These are phyloP conservation scores for Sphagnum tenellum DNA, from an alignment of 225 moss, liverwort and hornwort species.

Conservation along the genomic window DNA sequence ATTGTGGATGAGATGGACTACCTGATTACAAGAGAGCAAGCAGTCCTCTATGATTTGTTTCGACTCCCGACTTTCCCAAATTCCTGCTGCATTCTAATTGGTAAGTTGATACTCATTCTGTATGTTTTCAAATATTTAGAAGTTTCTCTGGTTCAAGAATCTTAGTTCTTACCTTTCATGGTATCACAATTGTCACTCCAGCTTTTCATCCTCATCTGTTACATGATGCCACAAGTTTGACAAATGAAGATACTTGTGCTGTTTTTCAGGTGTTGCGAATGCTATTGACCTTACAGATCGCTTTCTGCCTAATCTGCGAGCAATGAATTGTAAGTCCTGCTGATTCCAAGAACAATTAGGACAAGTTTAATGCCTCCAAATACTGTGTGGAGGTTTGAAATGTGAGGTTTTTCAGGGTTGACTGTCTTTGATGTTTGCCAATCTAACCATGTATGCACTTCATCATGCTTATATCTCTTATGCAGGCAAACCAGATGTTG, in stretches of 20 bases:
- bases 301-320: conserved; percentile 66
- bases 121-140: no score
- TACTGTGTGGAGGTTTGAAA: no score
- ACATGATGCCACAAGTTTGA: no score
- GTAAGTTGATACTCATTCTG: conserved; percentile 8
- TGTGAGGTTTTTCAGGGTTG: no score
- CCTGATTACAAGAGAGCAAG: conserved; percentile 81
- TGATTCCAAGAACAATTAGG: no score
- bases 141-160: no score
- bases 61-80: conserved; percentile 62
- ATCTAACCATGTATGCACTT: background rate
- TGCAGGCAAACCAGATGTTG: conserved; percentile 78
- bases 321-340: conserved; percentile 57
- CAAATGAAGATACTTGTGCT: background rate
- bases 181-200: no score
- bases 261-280: conserved; percentile 66
- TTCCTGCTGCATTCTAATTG: conserved; percentile 75
- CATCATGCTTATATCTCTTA: conserved; percentile 1
- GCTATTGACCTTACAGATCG: conserved; percentile 91
- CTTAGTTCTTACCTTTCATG: no score
- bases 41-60: conserved; percentile 79
- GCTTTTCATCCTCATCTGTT: no score
- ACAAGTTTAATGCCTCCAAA: no score
- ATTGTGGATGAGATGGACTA: conserved; percentile 99
- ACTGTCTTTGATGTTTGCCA: no score